phyloP scores from a whole-genome alignment of 257 asterid genomes.

The Solanum neorickii region DNA sequence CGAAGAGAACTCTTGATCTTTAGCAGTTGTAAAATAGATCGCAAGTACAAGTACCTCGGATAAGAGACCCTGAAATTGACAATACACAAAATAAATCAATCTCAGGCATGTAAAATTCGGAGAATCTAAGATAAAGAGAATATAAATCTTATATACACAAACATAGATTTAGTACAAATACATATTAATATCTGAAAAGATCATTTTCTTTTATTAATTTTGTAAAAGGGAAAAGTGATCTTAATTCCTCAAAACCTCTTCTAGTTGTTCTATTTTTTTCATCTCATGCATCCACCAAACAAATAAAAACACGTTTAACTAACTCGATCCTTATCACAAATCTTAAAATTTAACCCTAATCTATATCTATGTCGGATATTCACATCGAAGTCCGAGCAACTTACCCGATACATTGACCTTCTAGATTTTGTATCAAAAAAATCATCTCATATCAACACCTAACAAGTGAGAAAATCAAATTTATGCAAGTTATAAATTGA shows the following conservation, averaged over 20 bases:
- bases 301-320: neutral
- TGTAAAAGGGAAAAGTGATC: neutral
- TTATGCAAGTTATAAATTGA: neutral
- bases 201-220: neutral
- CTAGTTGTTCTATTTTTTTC: neutral
- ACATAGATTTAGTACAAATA: neutral
- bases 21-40: neutral
- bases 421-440: no score
- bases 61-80: neutral
- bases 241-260: neutral
- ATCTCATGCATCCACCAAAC: slow-evolving; percentile 23
- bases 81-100: neutral
- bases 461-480: neutral
- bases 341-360: neutral
- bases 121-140: neutral
- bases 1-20: neutral
- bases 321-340: neutral
- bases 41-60: neutral
- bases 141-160: no score
- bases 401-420: neutral
- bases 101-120: no score
- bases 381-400: neutral
- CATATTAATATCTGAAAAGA: neutral
- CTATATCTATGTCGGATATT: neutral
- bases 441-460: neutral